Conservation (phyloP, 805 yeast genomes). For the Grigorovia humatica region DNA sequence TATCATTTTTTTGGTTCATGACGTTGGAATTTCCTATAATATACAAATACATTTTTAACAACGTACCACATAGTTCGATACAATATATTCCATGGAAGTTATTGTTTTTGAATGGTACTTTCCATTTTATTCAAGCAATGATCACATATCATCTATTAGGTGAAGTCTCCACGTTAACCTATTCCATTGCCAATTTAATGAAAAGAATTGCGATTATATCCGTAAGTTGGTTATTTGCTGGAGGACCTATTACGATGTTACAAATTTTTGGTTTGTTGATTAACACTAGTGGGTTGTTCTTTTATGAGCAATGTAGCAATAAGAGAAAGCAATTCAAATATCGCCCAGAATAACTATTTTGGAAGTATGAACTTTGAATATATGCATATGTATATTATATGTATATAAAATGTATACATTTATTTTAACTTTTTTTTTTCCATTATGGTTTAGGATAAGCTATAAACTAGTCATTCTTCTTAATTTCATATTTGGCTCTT, state of each 20-base stretch:
- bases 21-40: conserved; percentile 44
- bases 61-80: conserved; percentile 14
- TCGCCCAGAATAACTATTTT: conserved; percentile 6
- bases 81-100: conserved; percentile 37
- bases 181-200: conserved; percentile 79
- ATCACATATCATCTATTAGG: conserved; percentile 76
- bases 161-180: conserved; percentile 71
- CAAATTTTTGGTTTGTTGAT: conserved; percentile 43
- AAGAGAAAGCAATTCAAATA: conserved; percentile 5
- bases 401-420: neutral
- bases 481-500: conserved; percentile 15
- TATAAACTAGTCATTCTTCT: neutral
- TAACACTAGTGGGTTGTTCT: conserved; percentile 46
- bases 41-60: conserved; percentile 10
- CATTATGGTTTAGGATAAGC: no score
- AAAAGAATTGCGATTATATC: conserved; percentile 79
- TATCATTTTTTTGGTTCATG: conserved; percentile 68
- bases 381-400: neutral
- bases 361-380: neutral
- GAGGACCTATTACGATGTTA: conserved; percentile 35
- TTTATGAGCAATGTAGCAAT: conserved; percentile 42
- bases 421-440: neutral
- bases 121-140: conserved; percentile 72
- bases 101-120: conserved; percentile 55
- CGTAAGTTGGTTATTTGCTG: conserved; percentile 60